A percentile compares a stretch with the other conserved stretches of the same genome.
phyloP scores from a whole-genome alignment of 495 filamentous ascomycete species.

The Rhizodiscina lignyota region DNA sequence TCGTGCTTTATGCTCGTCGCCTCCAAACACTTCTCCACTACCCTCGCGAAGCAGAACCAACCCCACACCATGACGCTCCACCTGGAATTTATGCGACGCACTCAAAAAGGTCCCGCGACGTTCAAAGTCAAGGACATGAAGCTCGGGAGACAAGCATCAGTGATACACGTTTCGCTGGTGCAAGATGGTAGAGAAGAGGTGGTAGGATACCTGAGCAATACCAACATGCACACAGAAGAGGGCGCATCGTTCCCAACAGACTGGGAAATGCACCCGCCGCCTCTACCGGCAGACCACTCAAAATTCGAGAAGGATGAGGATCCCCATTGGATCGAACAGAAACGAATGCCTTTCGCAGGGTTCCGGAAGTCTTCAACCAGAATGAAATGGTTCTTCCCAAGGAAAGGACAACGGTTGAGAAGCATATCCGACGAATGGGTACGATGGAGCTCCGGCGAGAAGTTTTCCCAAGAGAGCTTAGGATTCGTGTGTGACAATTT shows the following conservation, averaged over 20 bases:
- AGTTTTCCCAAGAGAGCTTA: constrained; percentile 26
- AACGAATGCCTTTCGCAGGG: constrained; percentile 22
- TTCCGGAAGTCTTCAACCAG: constrained; percentile 40
- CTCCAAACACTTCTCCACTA: constrained; percentile 43
- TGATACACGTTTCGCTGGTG: constrained; percentile 49
- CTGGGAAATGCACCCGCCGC: constrained; percentile 25
- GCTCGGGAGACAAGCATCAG: constrained; percentile 49
- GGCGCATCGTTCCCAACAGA: constrained; percentile 39
- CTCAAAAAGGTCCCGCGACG: constrained; percentile 40
- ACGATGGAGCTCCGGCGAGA: constrained; percentile 23
- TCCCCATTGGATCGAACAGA: constrained; percentile 23
- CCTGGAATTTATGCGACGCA: constrained; percentile 56
- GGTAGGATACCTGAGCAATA: constrained; percentile 52
- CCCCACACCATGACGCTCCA: constrained; percentile 50
- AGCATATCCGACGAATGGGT: constrained; percentile 51
- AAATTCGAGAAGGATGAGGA: too few relatives aligned
- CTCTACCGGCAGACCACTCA: constrained; percentile 27
- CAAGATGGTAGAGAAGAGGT: constrained; percentile 42
- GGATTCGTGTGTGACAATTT: constrained; percentile 50
- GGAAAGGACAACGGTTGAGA: constrained; percentile 23
- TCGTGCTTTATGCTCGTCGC: constrained; percentile 45
- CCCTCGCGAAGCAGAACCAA: constrained; percentile 42
- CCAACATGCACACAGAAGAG: constrained; percentile 37
- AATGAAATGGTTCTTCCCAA: constrained; percentile 37
- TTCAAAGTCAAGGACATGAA: constrained; percentile 58